phyloP scores from a whole-genome alignment of 208 protist genomes.

The Wallacemonas collosoma region DNA sequence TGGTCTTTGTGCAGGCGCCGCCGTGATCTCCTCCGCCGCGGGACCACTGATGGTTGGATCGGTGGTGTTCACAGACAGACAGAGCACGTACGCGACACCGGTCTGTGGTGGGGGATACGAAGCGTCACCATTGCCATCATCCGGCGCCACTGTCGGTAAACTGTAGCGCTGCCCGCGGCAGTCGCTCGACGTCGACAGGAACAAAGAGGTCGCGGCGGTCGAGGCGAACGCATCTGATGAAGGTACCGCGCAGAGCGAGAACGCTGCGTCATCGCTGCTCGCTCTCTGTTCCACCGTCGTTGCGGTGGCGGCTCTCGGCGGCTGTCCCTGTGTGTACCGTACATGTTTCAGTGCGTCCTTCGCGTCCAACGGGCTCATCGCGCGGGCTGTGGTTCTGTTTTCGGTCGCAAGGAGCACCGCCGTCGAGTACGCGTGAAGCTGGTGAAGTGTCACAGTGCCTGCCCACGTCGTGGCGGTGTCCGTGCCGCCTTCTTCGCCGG shows the following conservation, averaged over 20 bases:
- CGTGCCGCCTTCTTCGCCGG: not conserved
- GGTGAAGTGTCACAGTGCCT: not conserved
- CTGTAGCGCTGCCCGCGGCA: constrained; percentile 5
- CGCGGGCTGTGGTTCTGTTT: too few species aligned
- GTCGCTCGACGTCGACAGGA: not conserved
- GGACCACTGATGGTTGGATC: not conserved
- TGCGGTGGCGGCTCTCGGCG: too few species aligned
- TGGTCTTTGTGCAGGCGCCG: not conserved
- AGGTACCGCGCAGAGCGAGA: not conserved
- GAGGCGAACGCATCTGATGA: not conserved
- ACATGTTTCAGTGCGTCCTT: too few species aligned
- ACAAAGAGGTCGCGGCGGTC: not conserved
- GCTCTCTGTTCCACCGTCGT: too few species aligned
- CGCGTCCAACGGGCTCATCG: too few species aligned
- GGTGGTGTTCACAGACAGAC: not conserved
- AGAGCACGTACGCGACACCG: constrained; percentile 8
- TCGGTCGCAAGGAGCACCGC: not conserved
- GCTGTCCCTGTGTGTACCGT: too few species aligned
- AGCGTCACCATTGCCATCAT: too few species aligned
- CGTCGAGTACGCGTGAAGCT: not conserved
- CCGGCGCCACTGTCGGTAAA: not conserved
- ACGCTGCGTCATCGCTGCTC: not conserved
- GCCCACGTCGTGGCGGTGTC: constrained; percentile 9
- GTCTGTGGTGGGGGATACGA: not conserved
- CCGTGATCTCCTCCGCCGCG: not conserved